Evolutionary conservation across 345 rosid genomes (phyloP).

Genomic region (Sisymbrium altissimum): DNA sequence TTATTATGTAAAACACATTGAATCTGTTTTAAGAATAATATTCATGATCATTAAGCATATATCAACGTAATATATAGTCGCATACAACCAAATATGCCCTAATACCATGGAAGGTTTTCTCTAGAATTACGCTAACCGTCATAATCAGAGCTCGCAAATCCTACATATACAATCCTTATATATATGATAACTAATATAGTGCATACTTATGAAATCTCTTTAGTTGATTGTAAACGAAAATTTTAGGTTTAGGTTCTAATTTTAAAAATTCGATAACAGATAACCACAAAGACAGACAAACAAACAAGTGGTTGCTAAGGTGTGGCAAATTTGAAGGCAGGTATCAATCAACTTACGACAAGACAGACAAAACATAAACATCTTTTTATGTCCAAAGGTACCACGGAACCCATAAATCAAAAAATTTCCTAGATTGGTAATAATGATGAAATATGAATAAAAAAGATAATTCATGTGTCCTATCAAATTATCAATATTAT

Average conservation of each 20-base stretch:
- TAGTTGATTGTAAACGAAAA: background rate
- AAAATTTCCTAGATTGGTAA: slow-evolving; percentile 7
- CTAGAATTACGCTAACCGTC: background rate
- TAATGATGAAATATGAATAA: background rate
- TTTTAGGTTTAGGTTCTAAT: background rate
- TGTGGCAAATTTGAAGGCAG: slow-evolving; percentile 16
- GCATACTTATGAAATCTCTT: background rate
- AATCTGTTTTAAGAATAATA: no score
- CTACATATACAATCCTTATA: background rate
- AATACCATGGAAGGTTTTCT: background rate
- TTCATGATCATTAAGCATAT: no score
- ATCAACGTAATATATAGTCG: background rate
- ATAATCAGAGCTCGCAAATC: background rate
- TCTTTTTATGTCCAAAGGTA: slow-evolving; percentile 30
- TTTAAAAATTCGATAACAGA: background rate
- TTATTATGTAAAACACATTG: background rate
- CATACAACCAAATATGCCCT: background rate
- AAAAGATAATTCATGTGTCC: slow-evolving; percentile 1
- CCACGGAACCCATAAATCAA: slow-evolving; percentile 22
- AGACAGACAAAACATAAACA: slow-evolving; percentile 15
- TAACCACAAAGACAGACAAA: slow-evolving; percentile 3
- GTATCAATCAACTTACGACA: slow-evolving; percentile 31
- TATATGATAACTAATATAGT: background rate
- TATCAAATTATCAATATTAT: background rate
- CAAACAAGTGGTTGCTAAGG: slow-evolving; percentile 23